phyloP scores from a whole-genome alignment of 2,329 filamentous ascomycete genomes.

The Aspergillus flavus region DNA sequence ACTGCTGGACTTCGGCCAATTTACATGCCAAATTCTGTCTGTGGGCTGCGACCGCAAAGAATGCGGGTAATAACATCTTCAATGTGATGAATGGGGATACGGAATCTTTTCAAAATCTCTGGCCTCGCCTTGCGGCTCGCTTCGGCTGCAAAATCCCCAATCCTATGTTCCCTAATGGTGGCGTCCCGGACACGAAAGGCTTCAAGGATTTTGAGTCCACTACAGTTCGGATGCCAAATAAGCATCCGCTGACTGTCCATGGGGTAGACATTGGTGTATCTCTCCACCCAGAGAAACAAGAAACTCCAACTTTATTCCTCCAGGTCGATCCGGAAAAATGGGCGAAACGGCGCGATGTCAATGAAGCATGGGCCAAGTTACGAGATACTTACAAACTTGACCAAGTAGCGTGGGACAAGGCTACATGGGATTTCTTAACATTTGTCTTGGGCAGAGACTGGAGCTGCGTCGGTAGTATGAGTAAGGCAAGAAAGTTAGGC shows the following conservation, averaged over 20 bases:
- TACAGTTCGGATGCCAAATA: conserved; percentile 19
- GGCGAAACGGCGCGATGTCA: conserved; percentile 42
- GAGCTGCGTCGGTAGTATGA: conserved; percentile 39
- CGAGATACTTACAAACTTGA: conserved; percentile 39
- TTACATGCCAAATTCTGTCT: conserved; percentile 41
- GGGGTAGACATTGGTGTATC: conserved; percentile 28
- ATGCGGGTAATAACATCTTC: conserved; percentile 43
- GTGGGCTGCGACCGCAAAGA: conserved; percentile 36
- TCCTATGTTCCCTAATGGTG: conserved; percentile 28
- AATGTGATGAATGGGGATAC: conserved; percentile 46
- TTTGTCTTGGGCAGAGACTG: conserved; percentile 46
- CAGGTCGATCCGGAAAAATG: conserved; percentile 47
- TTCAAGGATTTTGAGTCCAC: conserved; percentile 13
- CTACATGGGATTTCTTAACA: conserved; percentile 49
- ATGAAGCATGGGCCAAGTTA: conserved; percentile 42
- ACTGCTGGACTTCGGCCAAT: conserved; percentile 36
- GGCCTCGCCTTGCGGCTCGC: conserved; percentile 43
- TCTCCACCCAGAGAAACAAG: background rate
- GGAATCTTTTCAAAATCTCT: conserved; percentile 43
- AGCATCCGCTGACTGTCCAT: conserved; percentile 25
- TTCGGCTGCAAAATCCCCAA: conserved; percentile 37
- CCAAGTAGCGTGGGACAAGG: conserved; percentile 45
- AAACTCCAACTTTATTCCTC: conserved; percentile 13
- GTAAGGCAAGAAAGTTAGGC: conserved; percentile 49
- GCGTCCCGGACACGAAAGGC: conserved; percentile 10